Evolutionary conservation across 805 yeast genomes (phyloP), one percentile per base, ranked within the genome.

Genomic region (Suhomyces canberraensis): DNA sequence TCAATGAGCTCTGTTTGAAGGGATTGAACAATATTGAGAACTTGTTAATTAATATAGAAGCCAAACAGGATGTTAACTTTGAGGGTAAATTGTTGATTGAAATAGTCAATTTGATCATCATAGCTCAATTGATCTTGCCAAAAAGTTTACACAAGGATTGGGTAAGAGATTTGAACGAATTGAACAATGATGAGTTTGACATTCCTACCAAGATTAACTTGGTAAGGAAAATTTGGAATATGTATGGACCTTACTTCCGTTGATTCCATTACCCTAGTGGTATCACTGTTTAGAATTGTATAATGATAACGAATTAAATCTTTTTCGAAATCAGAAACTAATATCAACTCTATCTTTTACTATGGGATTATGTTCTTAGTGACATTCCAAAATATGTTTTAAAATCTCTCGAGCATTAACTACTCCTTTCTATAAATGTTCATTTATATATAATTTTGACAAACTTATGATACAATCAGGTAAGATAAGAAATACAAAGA

Each of bases 51-150:
- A 31, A 37, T 16, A 26, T 33, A 24, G 27, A 25, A 17, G 25
- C 40, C 17, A 37, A 47, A 25, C 36, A 44, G 4, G 51, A 40
- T 11, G 48, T 40, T 30, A 45, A 44, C 11, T 63, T 63, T 28
- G 75, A 73, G 34, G 95, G 95, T 2, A 57, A 78, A 45, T 54
- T 87, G 26, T 68, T 81, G n/a, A 66, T 88, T 36, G 91, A 87
- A 48, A 69, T 79, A 4, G 70, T 78, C 24, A 72, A 77, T 27
- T 63, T 87, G 44, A 72, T 79, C 33, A 57, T 64, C 16, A 56
- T 70, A 21, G 81, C 85, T 1, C 53, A 57, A 13, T 46, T 51
- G 2, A 41, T 81, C 2, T 52, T 85, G 1, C 89, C 91, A 1
- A 54, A 53, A 17, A 57, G 56, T 21, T 60, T 79, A 33, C 60